Percentiles rank a stretch among this genome's conserved stretches.
phyloP scores from a whole-genome alignment of 129 eudicot species.

The Helichrysum umbraculigerum region DNA sequence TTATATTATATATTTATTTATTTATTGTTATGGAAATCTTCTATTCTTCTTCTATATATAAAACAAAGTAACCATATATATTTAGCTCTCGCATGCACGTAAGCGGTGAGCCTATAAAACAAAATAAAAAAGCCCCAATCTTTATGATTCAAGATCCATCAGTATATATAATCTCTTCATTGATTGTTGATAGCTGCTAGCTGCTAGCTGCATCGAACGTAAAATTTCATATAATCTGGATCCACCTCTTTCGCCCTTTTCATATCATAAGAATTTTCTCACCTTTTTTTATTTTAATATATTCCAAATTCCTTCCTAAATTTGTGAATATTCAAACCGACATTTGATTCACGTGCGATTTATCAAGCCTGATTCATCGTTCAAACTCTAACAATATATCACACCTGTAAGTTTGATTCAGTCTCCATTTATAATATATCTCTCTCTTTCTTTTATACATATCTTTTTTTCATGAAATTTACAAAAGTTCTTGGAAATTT shows the following conservation, averaged over 20 bases:
- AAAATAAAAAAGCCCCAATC: not conserved
- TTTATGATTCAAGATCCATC: not conserved
- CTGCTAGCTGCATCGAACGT: not conserved
- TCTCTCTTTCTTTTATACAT: not conserved
- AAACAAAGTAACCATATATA: not conserved
- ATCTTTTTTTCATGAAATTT: not conserved
- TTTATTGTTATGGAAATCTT: no score
- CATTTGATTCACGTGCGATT: constrained; percentile 26
- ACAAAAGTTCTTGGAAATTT: not conserved
- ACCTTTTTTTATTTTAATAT: constrained; percentile 2
- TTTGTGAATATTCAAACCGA: constrained; percentile 16
- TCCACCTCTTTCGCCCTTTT: constrained; percentile 30
- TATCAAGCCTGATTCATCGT: constrained; percentile 26
- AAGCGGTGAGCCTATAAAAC: not conserved
- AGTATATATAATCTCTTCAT: not conserved
- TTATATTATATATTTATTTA: no score
- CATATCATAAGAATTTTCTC: no score
- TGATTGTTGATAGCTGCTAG: not conserved
- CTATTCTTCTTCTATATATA: not conserved
- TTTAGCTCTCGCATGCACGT: constrained; percentile 30
- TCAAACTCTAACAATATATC: constrained; percentile 25
- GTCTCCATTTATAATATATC: not conserved
- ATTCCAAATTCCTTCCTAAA: constrained; percentile 16
- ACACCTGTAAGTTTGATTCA: constrained; percentile 33
- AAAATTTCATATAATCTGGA: constrained; percentile 20